phyloP scores from a whole-genome alignment of 1,139 yeast genomes.

The Geotrichum citri-aurantii region DNA sequence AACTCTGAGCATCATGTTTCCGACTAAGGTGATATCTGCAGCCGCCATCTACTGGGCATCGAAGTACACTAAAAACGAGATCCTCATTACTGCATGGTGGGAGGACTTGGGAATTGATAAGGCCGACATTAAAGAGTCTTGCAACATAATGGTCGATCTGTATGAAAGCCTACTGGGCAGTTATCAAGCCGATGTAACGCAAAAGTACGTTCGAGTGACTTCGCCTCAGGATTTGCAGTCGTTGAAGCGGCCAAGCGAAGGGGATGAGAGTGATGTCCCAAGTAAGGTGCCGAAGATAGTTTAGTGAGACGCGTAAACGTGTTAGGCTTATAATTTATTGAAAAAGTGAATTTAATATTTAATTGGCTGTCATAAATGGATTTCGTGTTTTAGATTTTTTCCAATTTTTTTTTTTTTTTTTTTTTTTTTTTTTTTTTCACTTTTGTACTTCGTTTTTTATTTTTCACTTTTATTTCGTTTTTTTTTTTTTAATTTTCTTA shows the following conservation, averaged over 20 bases:
- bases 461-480: background rate
- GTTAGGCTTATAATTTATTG: background rate
- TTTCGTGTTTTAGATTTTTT: background rate
- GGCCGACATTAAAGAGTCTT: conserved; percentile 27
- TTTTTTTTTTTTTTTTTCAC: background rate
- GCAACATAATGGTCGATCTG: conserved; percentile 34
- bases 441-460: too few relatives aligned
- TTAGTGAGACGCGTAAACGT: background rate
- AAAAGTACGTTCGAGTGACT: conserved; percentile 12
- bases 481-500: background rate
- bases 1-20: conserved; percentile 31
- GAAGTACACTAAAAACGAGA: conserved; percentile 21
- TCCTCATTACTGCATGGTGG: conserved; percentile 30
- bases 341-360: background rate
- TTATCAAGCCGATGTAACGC: conserved; percentile 16
- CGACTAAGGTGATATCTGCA: conserved; percentile 34
- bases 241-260: conserved; percentile 2
- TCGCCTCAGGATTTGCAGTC: conserved; percentile 13
- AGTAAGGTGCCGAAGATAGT: background rate
- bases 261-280: background rate
- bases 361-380: background rate
- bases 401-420: background rate
- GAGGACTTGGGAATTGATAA: conserved; percentile 25
- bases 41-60: conserved; percentile 39
- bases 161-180: conserved; percentile 21